These are phyloP conservation scores for Kurtzmaniella quercitrusa DNA, from an alignment of 1,139 yeast species.

Conservation along the genomic window DNA sequence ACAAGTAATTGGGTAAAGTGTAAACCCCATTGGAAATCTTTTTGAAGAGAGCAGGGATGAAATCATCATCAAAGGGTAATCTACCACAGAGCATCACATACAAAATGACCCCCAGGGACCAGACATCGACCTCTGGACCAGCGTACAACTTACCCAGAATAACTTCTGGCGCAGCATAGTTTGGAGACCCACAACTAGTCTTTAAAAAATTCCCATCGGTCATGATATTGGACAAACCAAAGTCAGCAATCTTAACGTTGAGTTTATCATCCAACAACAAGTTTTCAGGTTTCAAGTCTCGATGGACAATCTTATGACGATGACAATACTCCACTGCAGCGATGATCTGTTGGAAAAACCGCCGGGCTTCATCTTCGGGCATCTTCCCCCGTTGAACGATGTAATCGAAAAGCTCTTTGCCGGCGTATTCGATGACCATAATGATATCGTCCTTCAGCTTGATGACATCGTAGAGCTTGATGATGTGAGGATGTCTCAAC, in stretches of 20 bases:
- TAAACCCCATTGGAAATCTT: constrained; percentile 94
- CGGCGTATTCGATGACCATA: constrained; percentile 97
- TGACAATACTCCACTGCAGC: constrained; percentile 99
- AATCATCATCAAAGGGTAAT: constrained; percentile 96
- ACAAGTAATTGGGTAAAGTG: constrained; percentile 83
- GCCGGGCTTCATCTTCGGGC: constrained; percentile 90
- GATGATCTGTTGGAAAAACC: constrained; percentile 95
- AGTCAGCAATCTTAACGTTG: constrained; percentile 95
- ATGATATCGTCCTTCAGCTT: constrained; percentile 94
- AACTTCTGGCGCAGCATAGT: constrained; percentile 98
- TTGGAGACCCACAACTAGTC: constrained; percentile 96
- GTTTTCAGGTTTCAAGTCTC: constrained; percentile 95
- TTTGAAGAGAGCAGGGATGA: constrained; percentile 92
- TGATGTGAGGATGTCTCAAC: constrained; percentile 94
- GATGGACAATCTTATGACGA: constrained; percentile 93
- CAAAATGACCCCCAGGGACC: constrained; percentile 96
- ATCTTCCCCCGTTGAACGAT: constrained; percentile 93
- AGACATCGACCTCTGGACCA: constrained; percentile 98
- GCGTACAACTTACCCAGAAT: constrained; percentile 95
- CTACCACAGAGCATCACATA: constrained; percentile 97
- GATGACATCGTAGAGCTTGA: constrained; percentile 92
- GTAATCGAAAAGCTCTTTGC: constrained; percentile 91
- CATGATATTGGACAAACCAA: constrained; percentile 94
- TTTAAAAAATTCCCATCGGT: constrained; percentile 96
- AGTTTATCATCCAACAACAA: constrained; percentile 83